A percentile compares a stretch with the other conserved stretches of the same genome.
These are phyloP conservation scores for Bacidia gigantensis DNA, from an alignment of 495 filamentous ascomycete genomes.

Conservation along the genomic window DNA sequence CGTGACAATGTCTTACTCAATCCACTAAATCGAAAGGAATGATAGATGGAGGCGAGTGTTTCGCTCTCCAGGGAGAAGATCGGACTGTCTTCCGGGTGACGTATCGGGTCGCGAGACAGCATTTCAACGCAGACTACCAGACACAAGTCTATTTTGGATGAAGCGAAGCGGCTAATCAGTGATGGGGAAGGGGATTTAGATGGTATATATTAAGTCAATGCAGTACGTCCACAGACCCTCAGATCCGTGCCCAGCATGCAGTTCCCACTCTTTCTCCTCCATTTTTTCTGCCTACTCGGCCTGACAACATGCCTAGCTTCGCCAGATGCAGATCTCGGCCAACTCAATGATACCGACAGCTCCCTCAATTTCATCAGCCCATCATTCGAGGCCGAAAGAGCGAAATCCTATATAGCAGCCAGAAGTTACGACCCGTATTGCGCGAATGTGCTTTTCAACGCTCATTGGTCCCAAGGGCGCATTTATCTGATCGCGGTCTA, in stretches of 20 bases:
- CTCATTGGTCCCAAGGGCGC: background rate
- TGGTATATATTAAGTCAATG: background rate
- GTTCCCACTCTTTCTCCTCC: background rate
- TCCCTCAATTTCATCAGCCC: background rate
- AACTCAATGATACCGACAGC: background rate
- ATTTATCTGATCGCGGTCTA: background rate
- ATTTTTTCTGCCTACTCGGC: background rate
- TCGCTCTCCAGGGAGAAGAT: no score
- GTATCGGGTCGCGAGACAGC: no score
- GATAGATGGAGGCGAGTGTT: no score
- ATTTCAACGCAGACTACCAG: no score
- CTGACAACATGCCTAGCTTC: background rate
- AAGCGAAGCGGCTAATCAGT: background rate
- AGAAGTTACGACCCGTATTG: background rate
- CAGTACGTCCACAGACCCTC: background rate
- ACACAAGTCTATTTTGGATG: background rate
- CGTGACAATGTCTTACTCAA: no score
- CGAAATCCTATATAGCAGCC: background rate
- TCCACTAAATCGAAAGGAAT: no score
- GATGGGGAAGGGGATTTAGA: background rate
- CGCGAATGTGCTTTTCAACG: background rate
- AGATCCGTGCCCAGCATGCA: background rate
- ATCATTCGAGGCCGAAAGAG: background rate
- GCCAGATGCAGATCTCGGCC: background rate
- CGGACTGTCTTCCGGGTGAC: no score